Evolutionary conservation across 2,329 filamentous ascomycete species (phyloP), one percentile per base, ranked within the genome.

Genomic region (Calonectria multiphialidica): DNA sequence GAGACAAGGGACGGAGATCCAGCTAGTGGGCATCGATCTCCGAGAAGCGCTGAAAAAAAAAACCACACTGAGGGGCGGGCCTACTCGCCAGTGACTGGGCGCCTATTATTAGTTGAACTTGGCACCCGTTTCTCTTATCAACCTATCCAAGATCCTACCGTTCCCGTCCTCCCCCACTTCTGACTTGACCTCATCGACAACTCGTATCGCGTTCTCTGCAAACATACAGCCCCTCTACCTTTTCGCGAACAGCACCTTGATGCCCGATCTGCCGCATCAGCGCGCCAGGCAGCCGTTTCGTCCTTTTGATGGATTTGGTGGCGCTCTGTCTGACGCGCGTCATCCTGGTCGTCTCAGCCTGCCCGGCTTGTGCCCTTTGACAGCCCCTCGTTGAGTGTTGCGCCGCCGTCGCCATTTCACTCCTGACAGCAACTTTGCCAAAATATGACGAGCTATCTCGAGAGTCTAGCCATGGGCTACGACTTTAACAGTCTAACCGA

Each of bases 401-500:
- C 62, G 50, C 70, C 47, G 40, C 35, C 21, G n/a, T 61, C 47
- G n/a, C 35, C 37, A 40, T 21, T 21, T 37, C 53, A 35, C 33
- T 33, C 21, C 25, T 59, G 53, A 45, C 68, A 45, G 59, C 68
- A 69, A 75, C 75, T 73, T 75, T 30, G 74, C 74, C 67, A 40
- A 68, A 61, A 8, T 23, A 79, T 79, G 78, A 72, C 74, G 37
- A 61, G 62, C 72, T 79, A 79, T 66, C 71, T 76, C 30, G 78
- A 79, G 30, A 73, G 72, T 59, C n/a, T 77, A 5, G 55, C 72
- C 72, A 67, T 78, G 67, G 70, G 70, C 61, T 81, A 76, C 68
- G 71, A 74, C 69, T 81, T 80, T 74, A 81, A 77, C 68, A 75
- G 67, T 59, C 55, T 77, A 53, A 70, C 68, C 53, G 72, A 80